A percentile compares a stretch with the other conserved stretches of the same genome.
Evolutionary conservation across 345 rosid genomes (phyloP).

Genomic region (Clausena lansium): DNA sequence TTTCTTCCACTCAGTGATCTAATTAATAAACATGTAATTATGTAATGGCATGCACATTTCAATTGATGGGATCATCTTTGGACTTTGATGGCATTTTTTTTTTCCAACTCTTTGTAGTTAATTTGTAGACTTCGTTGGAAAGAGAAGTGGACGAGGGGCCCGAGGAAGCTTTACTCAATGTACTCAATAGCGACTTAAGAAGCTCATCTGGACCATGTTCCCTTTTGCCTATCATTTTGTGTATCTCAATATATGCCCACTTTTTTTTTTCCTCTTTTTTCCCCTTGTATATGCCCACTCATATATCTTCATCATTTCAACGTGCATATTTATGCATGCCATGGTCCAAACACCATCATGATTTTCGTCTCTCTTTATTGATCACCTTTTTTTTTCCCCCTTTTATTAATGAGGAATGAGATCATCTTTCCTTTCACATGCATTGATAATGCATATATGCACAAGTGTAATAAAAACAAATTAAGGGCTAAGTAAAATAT

Average conservation of each 20-base stretch:
- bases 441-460: background rate
- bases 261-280: background rate
- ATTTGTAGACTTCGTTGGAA: background rate
- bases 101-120: background rate
- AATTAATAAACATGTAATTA: no score
- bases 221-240: slow-evolving; percentile 3
- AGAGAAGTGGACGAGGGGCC: background rate
- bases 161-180: background rate
- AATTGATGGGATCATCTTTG: background rate
- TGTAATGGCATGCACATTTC: background rate
- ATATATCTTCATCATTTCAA: slow-evolving; percentile 9
- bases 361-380: background rate
- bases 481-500: no score
- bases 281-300: background rate
- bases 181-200: background rate
- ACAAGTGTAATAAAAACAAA: background rate
- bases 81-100: no score
- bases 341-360: background rate
- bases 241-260: slow-evolving; percentile 1
- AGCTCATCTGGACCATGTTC: slow-evolving; percentile 7
- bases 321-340: background rate
- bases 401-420: no score
- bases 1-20: slow-evolving; percentile 5
- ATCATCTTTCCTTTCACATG: background rate
- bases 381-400: no score